Percentiles rank a stretch among this genome's conserved stretches.
Conservation (phyloP, 371 early-diverging fungal species). For the Coemansia sp. region DNA sequence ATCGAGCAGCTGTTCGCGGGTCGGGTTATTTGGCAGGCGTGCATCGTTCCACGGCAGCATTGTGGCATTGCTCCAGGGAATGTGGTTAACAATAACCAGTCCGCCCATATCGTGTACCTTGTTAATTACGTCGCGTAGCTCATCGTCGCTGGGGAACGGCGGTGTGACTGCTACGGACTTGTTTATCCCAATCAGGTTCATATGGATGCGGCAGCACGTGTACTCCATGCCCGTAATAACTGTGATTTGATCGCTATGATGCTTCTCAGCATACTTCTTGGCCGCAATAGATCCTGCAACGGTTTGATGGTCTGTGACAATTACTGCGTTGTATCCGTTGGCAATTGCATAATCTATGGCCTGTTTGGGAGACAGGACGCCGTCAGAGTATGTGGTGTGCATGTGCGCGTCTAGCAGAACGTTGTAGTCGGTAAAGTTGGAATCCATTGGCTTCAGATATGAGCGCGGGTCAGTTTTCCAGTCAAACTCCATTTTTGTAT, state of each 20-base stretch:
- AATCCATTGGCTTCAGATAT: conserved; percentile 61
- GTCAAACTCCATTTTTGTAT: conserved; percentile 53
- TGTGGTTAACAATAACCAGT: conserved; percentile 77
- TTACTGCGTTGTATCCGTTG: conserved; percentile 74
- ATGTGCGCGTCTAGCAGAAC: conserved; percentile 70
- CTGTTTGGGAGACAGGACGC: conserved; percentile 64
- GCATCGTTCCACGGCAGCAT: conserved; percentile 61
- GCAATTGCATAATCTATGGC: conserved; percentile 66
- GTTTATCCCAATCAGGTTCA: conserved; percentile 77
- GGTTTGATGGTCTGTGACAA: conserved; percentile 77
- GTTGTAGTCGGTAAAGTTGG: conserved; percentile 58
- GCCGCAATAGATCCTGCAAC: conserved; percentile 68
- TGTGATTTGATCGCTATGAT: conserved; percentile 60
- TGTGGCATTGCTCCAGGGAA: conserved; percentile 76
- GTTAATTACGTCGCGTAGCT: conserved; percentile 61
- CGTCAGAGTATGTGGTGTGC: conserved; percentile 71
- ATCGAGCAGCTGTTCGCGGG: conserved; percentile 60
- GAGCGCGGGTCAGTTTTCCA: conserved; percentile 63
- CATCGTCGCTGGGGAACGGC: conserved; percentile 64
- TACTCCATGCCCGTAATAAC: conserved; percentile 77
- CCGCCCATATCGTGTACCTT: conserved; percentile 70
- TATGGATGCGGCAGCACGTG: conserved; percentile 73
- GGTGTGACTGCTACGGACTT: conserved; percentile 60
- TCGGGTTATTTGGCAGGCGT: conserved; percentile 66
- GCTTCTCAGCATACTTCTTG: conserved; percentile 57